A percentile compares a stretch with the other conserved stretches of the same genome.
Evolutionary conservation across 1,284 basidiomycete species (phyloP).

Genomic region (Cutaneotrichosporon spelunceum): DNA sequence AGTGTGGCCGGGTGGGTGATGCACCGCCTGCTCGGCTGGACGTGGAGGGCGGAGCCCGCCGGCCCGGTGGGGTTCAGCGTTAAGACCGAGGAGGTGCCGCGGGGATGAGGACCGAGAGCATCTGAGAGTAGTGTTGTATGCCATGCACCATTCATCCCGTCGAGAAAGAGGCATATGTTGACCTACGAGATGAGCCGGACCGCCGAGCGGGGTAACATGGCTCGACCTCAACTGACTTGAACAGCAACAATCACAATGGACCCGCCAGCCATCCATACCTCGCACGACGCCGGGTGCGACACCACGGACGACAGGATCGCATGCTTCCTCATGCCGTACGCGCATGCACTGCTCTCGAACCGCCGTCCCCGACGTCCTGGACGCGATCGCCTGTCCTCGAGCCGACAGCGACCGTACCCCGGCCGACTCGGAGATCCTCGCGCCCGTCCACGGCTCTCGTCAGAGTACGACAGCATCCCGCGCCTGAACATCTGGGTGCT

Average conservation of each 20-base stretch:
- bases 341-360: not conserved
- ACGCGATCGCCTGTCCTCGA: not conserved
- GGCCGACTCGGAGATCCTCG: not conserved
- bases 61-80: not conserved
- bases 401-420: constrained; percentile 1
- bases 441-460: not conserved
- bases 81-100: not conserved
- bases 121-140: not conserved
- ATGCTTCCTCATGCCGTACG: constrained; percentile 13
- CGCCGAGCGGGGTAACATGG: too few species aligned
- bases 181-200: not conserved
- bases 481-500: constrained; percentile 47
- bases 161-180: not conserved
- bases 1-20: constrained; percentile 50
- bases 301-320: not conserved
- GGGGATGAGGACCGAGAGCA: not conserved
- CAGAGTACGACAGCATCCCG: constrained; percentile 49
- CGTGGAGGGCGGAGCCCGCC: not conserved
- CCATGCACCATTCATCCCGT: not conserved
- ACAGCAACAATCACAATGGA: not conserved
- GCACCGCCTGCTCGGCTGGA: constrained; percentile 38
- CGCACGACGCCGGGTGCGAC: not conserved
- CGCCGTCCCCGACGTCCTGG: not conserved
- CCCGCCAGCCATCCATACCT: not conserved
- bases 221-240: too few species aligned